These are phyloP conservation scores for Berberis thunbergii DNA, from an alignment of 164 flowering plant species.

Conservation along the genomic window DNA sequence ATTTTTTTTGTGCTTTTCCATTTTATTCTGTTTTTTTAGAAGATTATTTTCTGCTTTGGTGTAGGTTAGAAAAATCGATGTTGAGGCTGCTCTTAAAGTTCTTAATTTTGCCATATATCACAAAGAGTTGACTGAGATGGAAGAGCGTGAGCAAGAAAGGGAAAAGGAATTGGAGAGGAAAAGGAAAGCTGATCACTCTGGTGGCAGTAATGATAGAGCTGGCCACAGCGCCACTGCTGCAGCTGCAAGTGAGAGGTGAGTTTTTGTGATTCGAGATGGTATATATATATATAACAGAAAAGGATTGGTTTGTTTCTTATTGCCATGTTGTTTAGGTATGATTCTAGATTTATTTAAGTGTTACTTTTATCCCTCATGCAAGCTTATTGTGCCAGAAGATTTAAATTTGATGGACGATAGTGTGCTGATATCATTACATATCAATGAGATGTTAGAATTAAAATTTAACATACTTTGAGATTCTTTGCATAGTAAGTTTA, in stretches of 20 bases:
- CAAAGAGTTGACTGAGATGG: slow-evolving; percentile 91
- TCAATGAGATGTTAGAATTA: no score
- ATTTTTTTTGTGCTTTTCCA: not conserved
- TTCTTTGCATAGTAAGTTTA: no score
- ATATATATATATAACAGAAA: not conserved
- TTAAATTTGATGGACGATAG: no score
- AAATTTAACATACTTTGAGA: no score
- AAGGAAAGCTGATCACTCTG: slow-evolving; percentile 38
- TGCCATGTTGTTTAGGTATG: not conserved
- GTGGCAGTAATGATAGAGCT: slow-evolving; percentile 13
- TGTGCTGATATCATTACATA: no score
- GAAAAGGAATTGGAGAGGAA: slow-evolving; percentile 54
- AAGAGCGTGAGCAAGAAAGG: slow-evolving; percentile 80
- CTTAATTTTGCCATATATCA: slow-evolving; percentile 97
- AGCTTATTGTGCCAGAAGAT: no score
- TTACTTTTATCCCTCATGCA: no score
- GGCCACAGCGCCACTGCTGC: slow-evolving; percentile 15
- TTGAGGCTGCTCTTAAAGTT: slow-evolving; percentile 90
- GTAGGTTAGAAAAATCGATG: slow-evolving; percentile 76
- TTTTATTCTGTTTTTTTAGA: not conserved
- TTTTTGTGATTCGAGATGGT: not conserved
- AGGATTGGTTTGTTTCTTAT: not conserved
- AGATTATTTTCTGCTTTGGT: slow-evolving; percentile 3
- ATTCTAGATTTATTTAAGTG: no score
- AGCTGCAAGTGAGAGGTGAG: slow-evolving; percentile 30